Conservation (phyloP, 108 stramenopile genomes). For the Licmophora abbreviata region DNA sequence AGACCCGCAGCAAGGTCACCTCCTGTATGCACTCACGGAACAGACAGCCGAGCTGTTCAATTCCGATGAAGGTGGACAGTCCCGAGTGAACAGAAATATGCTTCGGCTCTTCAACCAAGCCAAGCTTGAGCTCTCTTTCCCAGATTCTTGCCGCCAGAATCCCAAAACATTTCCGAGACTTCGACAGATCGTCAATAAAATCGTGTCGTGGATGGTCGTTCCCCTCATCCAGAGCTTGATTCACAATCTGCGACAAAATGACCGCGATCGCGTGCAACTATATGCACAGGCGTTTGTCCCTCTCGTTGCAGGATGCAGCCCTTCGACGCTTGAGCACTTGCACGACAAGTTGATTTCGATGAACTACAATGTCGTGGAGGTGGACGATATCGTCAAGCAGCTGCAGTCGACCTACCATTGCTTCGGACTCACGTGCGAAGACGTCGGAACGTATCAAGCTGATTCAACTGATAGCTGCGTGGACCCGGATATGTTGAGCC, state of each 20-base stretch:
- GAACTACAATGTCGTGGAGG: constrained; percentile 29
- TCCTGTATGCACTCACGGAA: constrained; percentile 73
- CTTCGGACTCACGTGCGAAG: constrained; percentile 59
- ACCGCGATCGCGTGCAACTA: constrained; percentile 39
- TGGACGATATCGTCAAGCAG: constrained; percentile 37
- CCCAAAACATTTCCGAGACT: constrained; percentile 38
- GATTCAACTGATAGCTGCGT: constrained; percentile 6
- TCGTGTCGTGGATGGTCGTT: constrained; percentile 60
- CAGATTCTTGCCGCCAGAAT: constrained; percentile 54
- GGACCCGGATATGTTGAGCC: not conserved
- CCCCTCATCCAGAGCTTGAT: constrained; percentile 62
- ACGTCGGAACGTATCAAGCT: constrained; percentile 41
- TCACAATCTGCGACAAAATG: constrained; percentile 36
- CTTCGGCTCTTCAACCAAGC: constrained; percentile 71
- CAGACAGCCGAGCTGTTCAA: constrained; percentile 46
- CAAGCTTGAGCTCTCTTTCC: constrained; percentile 57
- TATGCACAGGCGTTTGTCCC: constrained; percentile 69
- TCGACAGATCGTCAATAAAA: constrained; percentile 40
- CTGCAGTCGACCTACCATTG: constrained; percentile 57
- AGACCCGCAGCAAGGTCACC: constrained; percentile 52
- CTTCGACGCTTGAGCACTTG: constrained; percentile 37
- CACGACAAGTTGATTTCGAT: constrained; percentile 36
- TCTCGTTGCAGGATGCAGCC: constrained; percentile 50
- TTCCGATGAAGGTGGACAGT: constrained; percentile 38
- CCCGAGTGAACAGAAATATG: constrained; percentile 54